Conservation (phyloP, 352 stramenopile species). For the Pythium dissimile region DNA sequence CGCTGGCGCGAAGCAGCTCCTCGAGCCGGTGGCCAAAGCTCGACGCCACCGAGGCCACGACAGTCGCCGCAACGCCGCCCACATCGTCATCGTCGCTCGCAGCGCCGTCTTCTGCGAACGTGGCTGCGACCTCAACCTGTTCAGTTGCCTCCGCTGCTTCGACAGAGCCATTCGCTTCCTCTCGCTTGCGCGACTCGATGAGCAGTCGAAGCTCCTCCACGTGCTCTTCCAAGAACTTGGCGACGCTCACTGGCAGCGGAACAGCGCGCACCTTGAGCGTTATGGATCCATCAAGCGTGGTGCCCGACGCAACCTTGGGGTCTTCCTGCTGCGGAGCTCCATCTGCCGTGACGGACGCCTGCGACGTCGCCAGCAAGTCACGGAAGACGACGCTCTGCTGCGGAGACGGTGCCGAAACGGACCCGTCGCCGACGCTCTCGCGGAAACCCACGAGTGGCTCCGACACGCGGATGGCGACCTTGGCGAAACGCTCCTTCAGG, state of each 20-base stretch:
- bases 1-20: slow-evolving; percentile 39
- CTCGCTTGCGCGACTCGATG: slow-evolving; percentile 19
- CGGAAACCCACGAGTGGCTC: slow-evolving; percentile 87
- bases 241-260: slow-evolving; percentile 61
- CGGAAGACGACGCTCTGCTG: slow-evolving; percentile 75
- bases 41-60: background rate
- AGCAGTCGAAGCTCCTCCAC: slow-evolving; percentile 43
- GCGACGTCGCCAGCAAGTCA: slow-evolving; percentile 39
- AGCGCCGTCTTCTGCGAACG: background rate
- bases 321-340: slow-evolving; percentile 11
- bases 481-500: slow-evolving; percentile 84
- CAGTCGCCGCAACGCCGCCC: background rate
- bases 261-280: slow-evolving; percentile 76
- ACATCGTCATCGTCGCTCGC: slow-evolving; percentile 11
- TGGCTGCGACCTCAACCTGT: too few relatives aligned
- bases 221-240: slow-evolving; percentile 75
- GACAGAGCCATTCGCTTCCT: background rate
- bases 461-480: slow-evolving; percentile 79
- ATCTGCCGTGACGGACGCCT: background rate
- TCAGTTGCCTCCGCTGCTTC: background rate
- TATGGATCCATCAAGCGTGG: slow-evolving; percentile 64
- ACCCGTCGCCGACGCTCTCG: slow-evolving; percentile 75
- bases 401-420: slow-evolving; percentile 37
- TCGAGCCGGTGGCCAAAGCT: slow-evolving; percentile 42
- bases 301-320: slow-evolving; percentile 41